phyloP scores from a whole-genome alignment of 2,329 filamentous ascomycete genomes.

The Pseudodiploospora longispora region DNA sequence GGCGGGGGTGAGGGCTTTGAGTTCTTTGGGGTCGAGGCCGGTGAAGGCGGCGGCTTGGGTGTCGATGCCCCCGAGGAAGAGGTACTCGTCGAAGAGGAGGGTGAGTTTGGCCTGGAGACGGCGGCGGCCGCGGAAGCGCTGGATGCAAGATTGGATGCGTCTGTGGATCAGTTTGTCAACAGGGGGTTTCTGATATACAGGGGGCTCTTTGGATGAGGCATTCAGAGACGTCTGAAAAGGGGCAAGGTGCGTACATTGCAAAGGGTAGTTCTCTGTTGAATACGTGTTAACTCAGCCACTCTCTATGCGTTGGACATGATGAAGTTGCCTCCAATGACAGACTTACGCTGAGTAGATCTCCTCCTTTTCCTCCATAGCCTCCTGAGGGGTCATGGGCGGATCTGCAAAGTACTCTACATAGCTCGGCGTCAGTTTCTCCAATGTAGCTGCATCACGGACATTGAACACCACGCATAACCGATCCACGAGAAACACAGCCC shows the following conservation, averaged over 20 bases:
- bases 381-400: slow-evolving; percentile 62
- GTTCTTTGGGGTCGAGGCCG: slow-evolving; percentile 50
- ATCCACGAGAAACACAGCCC: not conserved
- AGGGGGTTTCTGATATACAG: too few relatives aligned
- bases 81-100: slow-evolving; percentile 68
- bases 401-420: slow-evolving; percentile 65
- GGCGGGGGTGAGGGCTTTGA: slow-evolving; percentile 43
- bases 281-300: slow-evolving; percentile 12
- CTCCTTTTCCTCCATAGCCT: slow-evolving; percentile 55
- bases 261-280: slow-evolving; percentile 41
- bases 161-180: slow-evolving; percentile 26
- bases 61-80: slow-evolving; percentile 76
- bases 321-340: not conserved
- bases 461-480: too few relatives aligned
- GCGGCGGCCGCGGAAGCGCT: slow-evolving; percentile 69
- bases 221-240: not conserved
- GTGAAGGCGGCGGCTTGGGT: slow-evolving; percentile 48
- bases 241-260: slow-evolving; percentile 37
- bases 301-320: not conserved
- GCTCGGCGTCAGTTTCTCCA: not conserved
- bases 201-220: slow-evolving; percentile 8
- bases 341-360: slow-evolving; percentile 60
- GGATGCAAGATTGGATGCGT: slow-evolving; percentile 78
- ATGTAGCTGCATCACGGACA: too few relatives aligned
- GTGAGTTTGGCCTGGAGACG: slow-evolving; percentile 58